Evolutionary conservation across 495 filamentous ascomycete species (phyloP).

Genomic region (Recurvomyces mirabilis): DNA sequence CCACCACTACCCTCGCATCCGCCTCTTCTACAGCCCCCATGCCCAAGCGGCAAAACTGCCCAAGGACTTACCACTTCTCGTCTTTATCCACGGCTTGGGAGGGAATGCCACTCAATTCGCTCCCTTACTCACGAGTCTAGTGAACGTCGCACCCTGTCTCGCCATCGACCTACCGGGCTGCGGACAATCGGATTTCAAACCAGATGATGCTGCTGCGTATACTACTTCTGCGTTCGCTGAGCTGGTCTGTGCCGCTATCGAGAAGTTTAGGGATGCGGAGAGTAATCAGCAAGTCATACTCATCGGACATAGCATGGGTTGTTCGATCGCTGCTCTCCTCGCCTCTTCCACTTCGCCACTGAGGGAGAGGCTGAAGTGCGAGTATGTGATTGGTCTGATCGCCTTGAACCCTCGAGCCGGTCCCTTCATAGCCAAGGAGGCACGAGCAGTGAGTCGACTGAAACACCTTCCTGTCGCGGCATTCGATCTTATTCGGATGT

Average conservation of each 20-base stretch:
- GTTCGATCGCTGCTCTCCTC: slow-evolving; percentile 62
- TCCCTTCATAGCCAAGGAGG: slow-evolving; percentile 45
- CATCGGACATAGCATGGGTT: slow-evolving; percentile 82
- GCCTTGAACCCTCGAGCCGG: slow-evolving; percentile 66
- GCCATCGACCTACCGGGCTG: slow-evolving; percentile 86
- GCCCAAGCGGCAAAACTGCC: slow-evolving; percentile 70
- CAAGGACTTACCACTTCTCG: slow-evolving; percentile 61
- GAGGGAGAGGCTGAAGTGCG: slow-evolving; percentile 35
- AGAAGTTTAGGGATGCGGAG: slow-evolving; percentile 52
- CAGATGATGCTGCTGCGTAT: slow-evolving; percentile 53
- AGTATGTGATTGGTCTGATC: slow-evolving; percentile 62
- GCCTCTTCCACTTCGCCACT: slow-evolving; percentile 49
- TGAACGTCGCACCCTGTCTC: slow-evolving; percentile 76
- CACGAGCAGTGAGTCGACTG: slow-evolving; percentile 41
- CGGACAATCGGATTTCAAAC: slow-evolving; percentile 62
- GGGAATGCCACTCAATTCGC: slow-evolving; percentile 83
- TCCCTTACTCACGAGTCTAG: slow-evolving; percentile 67
- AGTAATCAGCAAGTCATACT: slow-evolving; percentile 66
- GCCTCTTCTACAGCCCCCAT: slow-evolving; percentile 75
- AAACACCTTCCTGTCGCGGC: slow-evolving; percentile 56
- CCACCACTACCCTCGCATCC: slow-evolving; percentile 63
- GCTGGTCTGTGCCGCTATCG: slow-evolving; percentile 60
- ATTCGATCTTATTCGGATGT: slow-evolving; percentile 68
- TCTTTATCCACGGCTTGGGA: slow-evolving; percentile 86
- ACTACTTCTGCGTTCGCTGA: slow-evolving; percentile 62